Evolutionary conservation across 176 grass and related monocot species (phyloP).

Genomic region (Zea luxurians): DNA sequence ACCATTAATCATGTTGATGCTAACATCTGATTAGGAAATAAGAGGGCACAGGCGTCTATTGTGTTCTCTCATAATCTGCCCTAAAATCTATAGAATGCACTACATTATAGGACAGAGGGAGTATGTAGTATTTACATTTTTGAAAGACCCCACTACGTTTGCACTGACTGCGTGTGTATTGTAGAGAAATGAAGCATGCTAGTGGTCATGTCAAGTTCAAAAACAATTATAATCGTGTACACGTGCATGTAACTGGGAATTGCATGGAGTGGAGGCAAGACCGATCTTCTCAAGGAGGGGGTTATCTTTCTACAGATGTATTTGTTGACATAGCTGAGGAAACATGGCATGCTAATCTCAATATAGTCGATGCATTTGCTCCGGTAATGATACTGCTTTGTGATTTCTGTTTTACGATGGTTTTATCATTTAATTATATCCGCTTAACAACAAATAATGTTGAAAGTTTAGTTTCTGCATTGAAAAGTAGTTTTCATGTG

Average conservation of each 20-base stretch:
- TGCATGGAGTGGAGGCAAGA: constrained; percentile 97
- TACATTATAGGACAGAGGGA: neutral
- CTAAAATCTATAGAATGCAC: neutral
- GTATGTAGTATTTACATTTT: neutral
- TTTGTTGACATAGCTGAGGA: constrained; percentile 92
- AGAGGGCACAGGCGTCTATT: neutral
- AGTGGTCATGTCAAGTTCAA: constrained; percentile 76
- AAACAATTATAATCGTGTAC: constrained; percentile 71
- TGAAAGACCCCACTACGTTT: constrained; percentile 31
- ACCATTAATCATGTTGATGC: neutral
- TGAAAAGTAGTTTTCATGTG: constrained; percentile 46
- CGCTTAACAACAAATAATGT: constrained; percentile 8
- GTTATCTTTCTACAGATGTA: constrained; percentile 85
- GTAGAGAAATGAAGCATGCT: constrained; percentile 85
- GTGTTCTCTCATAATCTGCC: neutral
- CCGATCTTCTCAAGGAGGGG: constrained; percentile 85
- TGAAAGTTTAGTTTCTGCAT: constrained; percentile 33
- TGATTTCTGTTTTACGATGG: constrained; percentile 16
- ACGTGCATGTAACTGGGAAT: constrained; percentile 74
- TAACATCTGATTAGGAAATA: neutral
- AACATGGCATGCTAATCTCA: constrained; percentile 97
- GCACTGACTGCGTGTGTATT: constrained; percentile 24
- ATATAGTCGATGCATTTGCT: constrained; percentile 72
- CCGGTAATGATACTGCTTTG: constrained; percentile 61
- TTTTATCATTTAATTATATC: constrained; percentile 4